Evolutionary conservation across 1,139 yeast species (phyloP).

Genomic region (Pichia sp.): DNA sequence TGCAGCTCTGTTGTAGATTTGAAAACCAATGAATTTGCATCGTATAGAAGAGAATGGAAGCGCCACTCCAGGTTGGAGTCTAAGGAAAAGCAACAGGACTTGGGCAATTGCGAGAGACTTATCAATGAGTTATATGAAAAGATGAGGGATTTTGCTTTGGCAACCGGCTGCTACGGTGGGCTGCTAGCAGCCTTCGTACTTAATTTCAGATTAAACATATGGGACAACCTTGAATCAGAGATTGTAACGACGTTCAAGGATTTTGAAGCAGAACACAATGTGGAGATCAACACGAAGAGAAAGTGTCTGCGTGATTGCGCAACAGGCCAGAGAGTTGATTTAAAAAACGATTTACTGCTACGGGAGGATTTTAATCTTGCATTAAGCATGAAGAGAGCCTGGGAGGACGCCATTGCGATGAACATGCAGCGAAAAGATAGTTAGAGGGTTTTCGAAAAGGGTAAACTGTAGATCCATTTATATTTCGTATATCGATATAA

Average conservation of each 20-base stretch:
- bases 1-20: background rate
- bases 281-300: background rate
- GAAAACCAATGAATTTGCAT: background rate
- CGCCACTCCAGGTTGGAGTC: background rate
- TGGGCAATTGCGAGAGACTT: background rate
- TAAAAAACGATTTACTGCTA: conserved; percentile 1
- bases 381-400: conserved; percentile 16
- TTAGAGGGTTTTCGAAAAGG: background rate
- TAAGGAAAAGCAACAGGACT: background rate
- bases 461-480: background rate
- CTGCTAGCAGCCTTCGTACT: background rate
- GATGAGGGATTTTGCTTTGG: background rate
- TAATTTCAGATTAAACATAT: background rate
- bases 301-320: background rate
- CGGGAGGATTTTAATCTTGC: conserved; percentile 8
- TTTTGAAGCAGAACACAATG: conserved; percentile 5
- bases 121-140: background rate
- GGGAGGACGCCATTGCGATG: conserved; percentile 2
- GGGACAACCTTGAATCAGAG: background rate
- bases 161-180: background rate
- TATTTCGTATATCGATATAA: background rate
- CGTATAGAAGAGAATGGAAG: conserved; percentile 6
- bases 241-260: background rate
- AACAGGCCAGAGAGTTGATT: background rate
- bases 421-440: background rate